A percentile compares a stretch with the other conserved stretches of the same genome.
These are phyloP conservation scores for Citrus sinensis DNA, from an alignment of 345 rosid species.

Conservation along the genomic window DNA sequence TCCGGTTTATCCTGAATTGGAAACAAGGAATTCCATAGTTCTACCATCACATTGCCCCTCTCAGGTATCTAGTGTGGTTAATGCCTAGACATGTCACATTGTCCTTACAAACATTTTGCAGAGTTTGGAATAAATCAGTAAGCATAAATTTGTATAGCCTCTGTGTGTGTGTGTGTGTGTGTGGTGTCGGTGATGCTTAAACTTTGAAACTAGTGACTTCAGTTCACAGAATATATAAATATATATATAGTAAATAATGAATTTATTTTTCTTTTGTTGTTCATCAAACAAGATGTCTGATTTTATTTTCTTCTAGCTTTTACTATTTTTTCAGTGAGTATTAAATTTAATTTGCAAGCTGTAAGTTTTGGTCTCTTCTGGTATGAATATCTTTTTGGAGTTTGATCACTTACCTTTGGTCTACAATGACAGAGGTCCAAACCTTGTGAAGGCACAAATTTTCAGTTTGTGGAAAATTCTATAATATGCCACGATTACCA, in stretches of 20 bases:
- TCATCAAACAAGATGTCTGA: not conserved
- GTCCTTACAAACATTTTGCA: not conserved
- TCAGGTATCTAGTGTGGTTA: constrained; percentile 46
- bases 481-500: constrained; percentile 81
- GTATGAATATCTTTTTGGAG: not conserved
- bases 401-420: constrained; percentile 7
- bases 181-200: not conserved
- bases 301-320: constrained; percentile 1
- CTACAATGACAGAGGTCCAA: constrained; percentile 51
- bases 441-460: constrained; percentile 75
- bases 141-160: not conserved
- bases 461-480: constrained; percentile 64
- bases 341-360: not conserved
- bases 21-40: constrained; percentile 69
- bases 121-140: not conserved
- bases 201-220: not conserved
- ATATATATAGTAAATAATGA: not conserved
- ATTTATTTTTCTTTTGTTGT: not conserved
- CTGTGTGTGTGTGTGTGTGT: too few species aligned
- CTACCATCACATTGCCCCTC: constrained; percentile 84
- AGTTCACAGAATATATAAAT: too few species aligned
- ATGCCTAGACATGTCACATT: not conserved
- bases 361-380: not conserved
- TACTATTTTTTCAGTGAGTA: not conserved
- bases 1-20: constrained; percentile 82